Conservation (phyloP, 129 eudicot species). For the Flaveria linearis region DNA sequence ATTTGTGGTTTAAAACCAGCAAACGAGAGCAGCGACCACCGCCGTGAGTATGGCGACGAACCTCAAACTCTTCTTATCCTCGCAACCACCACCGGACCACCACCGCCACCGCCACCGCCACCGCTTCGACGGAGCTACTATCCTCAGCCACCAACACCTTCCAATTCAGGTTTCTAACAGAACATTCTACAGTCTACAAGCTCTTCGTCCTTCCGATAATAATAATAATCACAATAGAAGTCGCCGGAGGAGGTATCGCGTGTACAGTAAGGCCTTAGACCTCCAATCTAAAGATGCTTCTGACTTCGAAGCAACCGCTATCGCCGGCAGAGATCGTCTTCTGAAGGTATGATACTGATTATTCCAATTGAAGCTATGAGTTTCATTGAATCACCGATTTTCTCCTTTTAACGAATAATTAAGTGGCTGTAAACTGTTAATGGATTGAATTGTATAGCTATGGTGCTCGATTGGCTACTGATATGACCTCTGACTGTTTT, state of each 20-base stretch:
- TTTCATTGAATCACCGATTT: neutral
- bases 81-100: slow-evolving; percentile 30
- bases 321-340: slow-evolving; percentile 84
- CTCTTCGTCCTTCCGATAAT: neutral
- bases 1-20: slow-evolving; percentile 40
- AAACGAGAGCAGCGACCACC: slow-evolving; percentile 30
- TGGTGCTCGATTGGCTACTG: slow-evolving; percentile 10
- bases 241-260: slow-evolving; percentile 34
- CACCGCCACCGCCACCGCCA: slow-evolving; percentile 7
- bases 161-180: slow-evolving; percentile 31
- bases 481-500: neutral
- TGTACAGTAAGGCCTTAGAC: slow-evolving; percentile 46
- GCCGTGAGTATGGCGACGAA: slow-evolving; percentile 38
- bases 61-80: slow-evolving; percentile 46
- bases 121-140: slow-evolving; percentile 13
- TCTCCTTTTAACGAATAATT: neutral
- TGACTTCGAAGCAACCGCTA: slow-evolving; percentile 38
- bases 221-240: neutral
- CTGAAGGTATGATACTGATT: slow-evolving; percentile 48
- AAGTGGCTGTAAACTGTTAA: neutral
- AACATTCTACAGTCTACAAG: slow-evolving; percentile 22
- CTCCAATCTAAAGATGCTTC: slow-evolving; percentile 41
- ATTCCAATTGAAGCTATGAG: neutral
- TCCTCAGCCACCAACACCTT: slow-evolving; percentile 17
- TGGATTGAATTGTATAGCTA: neutral